These are phyloP conservation scores for Monilinia vaccinii-corymbosi DNA, from an alignment of 2,329 filamentous ascomycete species.

Conservation along the genomic window DNA sequence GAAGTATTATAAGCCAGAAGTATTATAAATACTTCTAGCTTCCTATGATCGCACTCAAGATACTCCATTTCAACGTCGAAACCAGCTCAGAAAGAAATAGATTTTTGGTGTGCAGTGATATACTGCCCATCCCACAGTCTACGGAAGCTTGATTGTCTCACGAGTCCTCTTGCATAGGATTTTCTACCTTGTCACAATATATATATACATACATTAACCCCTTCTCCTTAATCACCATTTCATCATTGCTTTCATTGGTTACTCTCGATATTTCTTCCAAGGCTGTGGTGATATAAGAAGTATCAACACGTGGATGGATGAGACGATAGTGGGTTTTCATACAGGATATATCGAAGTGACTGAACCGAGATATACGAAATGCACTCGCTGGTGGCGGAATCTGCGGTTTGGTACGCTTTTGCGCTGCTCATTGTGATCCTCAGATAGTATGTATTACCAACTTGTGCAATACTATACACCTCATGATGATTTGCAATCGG, in stretches of 20 bases:
- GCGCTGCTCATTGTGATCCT: slow-evolving; percentile 16
- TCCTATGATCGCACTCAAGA: not conserved
- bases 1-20: slow-evolving; percentile 1
- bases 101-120: not conserved
- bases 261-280: not conserved
- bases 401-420: slow-evolving; percentile 39
- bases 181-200: not conserved
- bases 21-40: not conserved
- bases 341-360: not conserved
- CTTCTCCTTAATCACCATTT: not conserved
- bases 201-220: not conserved
- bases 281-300: not conserved
- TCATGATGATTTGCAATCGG: not conserved
- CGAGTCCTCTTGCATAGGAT: not conserved
- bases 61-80: not conserved
- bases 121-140: not conserved
- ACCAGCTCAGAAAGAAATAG: not conserved
- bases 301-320: not conserved
- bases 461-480: not conserved
- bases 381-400: slow-evolving; percentile 28
- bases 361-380: not conserved
- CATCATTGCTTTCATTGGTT: not conserved
- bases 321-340: not conserved
- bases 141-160: not conserved
- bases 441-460: slow-evolving; percentile 30